phyloP scores from a whole-genome alignment of 345 rosid genomes.

The Citrus reticulata region DNA sequence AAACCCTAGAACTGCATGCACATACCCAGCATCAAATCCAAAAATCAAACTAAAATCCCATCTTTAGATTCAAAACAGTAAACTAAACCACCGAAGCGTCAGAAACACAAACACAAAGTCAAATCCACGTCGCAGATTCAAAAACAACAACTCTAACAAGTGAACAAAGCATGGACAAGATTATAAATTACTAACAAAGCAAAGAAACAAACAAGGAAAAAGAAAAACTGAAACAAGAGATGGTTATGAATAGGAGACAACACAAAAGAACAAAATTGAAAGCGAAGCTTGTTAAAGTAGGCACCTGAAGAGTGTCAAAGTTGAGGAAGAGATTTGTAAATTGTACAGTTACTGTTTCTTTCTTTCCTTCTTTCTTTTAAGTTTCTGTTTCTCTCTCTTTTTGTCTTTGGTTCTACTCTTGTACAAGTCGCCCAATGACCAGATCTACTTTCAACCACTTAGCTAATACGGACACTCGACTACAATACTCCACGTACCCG shows the following conservation, averaged over 20 bases:
- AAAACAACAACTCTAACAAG: neutral
- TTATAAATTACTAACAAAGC: neutral
- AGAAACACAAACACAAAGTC: neutral
- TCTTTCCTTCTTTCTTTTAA: neutral
- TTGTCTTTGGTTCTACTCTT: no score
- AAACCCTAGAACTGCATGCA: neutral
- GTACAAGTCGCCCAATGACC: neutral
- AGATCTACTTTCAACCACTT: neutral
- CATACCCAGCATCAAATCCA: conserved; percentile 5
- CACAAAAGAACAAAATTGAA: neutral
- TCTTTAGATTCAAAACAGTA: neutral
- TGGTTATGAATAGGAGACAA: neutral
- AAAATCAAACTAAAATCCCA: conserved; percentile 7
- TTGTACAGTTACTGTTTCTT: neutral
- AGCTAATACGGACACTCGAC: neutral
- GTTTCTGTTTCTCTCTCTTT: neutral
- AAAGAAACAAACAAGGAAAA: neutral
- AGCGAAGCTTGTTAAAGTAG: neutral
- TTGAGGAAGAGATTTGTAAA: neutral
- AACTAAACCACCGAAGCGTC: conserved; percentile 9
- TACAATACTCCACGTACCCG: neutral
- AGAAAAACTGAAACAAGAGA: neutral
- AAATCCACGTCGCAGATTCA: neutral
- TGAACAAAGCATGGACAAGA: neutral
- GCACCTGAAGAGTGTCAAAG: neutral